These are phyloP conservation scores for Chytriomyces hyalinus DNA, from an alignment of 192 early-diverging fungal genomes.

Conservation along the genomic window DNA sequence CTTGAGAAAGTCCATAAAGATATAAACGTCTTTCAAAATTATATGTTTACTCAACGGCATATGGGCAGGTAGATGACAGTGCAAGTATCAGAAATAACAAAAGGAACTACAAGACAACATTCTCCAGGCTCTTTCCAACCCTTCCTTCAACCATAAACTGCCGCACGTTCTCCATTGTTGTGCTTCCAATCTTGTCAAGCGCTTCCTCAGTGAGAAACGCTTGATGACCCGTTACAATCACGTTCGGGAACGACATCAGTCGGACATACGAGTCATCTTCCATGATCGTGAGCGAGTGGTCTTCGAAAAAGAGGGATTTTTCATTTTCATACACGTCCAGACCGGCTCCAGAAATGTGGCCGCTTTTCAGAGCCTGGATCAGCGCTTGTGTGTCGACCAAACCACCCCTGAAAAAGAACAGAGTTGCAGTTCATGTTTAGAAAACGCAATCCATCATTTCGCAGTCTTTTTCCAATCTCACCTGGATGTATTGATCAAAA, in stretches of 20 bases:
- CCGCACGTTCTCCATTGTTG: constrained; percentile 46
- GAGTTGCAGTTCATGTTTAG: neutral
- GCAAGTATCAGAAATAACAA: neutral
- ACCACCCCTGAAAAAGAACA: constrained; percentile 32
- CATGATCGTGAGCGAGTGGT: constrained; percentile 40
- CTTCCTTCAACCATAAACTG: constrained; percentile 46
- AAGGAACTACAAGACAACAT: constrained; percentile 27
- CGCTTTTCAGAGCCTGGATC: constrained; percentile 49
- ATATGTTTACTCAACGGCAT: neutral
- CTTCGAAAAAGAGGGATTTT: constrained; percentile 50
- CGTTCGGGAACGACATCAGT: constrained; percentile 52
- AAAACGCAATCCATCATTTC: too few relatives aligned
- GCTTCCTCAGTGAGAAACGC: constrained; percentile 59
- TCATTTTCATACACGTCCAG: constrained; percentile 62
- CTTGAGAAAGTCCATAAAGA: neutral
- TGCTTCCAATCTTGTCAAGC: constrained; percentile 43
- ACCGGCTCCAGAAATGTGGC: constrained; percentile 51
- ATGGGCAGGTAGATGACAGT: neutral
- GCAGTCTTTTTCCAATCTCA: too few relatives aligned
- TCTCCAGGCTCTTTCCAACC: constrained; percentile 41
- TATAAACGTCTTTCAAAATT: neutral
- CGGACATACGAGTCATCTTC: constrained; percentile 49
- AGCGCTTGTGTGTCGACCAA: constrained; percentile 49
- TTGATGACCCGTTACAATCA: constrained; percentile 56
- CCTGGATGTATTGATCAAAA: constrained; percentile 55